Evolutionary conservation across 2,329 filamentous ascomycete species (phyloP), one percentile per base, ranked within the genome.

Genomic region (Coniochaeta sp.): DNA sequence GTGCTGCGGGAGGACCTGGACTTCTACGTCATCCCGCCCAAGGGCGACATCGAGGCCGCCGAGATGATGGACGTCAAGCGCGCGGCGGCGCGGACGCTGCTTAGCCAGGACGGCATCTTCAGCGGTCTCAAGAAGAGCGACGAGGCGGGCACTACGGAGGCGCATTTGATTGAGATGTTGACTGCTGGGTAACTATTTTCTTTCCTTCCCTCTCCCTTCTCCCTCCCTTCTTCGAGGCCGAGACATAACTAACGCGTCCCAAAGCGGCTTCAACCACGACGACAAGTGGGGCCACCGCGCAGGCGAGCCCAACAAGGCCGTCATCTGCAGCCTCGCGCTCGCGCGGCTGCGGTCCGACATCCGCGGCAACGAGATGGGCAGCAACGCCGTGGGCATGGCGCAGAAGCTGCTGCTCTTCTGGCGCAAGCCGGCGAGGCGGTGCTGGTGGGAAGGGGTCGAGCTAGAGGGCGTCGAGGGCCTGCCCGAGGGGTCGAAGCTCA

Each of bases 391-490:
- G 16, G 92, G 92, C 50, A 99, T 99, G 94, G 94, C 94, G 12
- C 94, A 99, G 70, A 99, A 99, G 73, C 80, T 99, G 46, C 78
- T 99, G 13, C 79, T 99, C 3, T 99, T 99, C 75, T 99, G 94
- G 94, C 83, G 94, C 58, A 99, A 99, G 71, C 94, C 94, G 14
- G 94, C 94, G 13, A 78, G 94, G 55, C 82, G 94, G 67, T 99
- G 94, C 76, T 99, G 94, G 94, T 99, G 94, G 94, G 94, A 99
- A 68, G 94, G 94, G 22, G 87, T 99, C 32, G 91, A 97, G 67
- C 77, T 99, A 42, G 83, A 94, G 16, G 79, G 89, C 58, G 88
- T 99, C 12, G 90, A 95, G 49, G 94, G 94, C 13, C 87, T 97
- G 7, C 83, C 54, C 35, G 51, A 53, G 40, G 60, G 60, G 26